Evolutionary conservation across 78 protist species (phyloP), one percentile per base, ranked within the genome.

Genomic region (Polysphondylium violaceum): DNA sequence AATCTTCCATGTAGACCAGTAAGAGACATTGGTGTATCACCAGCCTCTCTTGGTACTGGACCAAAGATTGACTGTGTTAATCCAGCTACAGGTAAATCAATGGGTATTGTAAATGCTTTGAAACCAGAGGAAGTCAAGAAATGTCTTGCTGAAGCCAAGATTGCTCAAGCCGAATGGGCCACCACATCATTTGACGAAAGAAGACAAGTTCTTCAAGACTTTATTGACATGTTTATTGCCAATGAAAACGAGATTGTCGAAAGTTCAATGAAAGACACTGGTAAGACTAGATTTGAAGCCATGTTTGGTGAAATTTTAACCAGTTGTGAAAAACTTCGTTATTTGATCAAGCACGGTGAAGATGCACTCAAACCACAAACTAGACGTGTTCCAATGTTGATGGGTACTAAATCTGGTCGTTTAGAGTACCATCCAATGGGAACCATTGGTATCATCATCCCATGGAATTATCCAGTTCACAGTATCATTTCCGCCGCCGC

Each of bases 381-480:
- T 3, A 68, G 96, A 65, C 50, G 40, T 40, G 87, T 74, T 25
- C 93, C 90, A 74, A 79, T 77, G 90, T 33, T 94, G 43, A 90
- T 87, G 93, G 74, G 74, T 33, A 86, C 79, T 51, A 86, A 92
- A 43, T 35, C 60, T 5, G 97, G 94, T 11, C 76, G 92, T n/a
- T 51, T 91, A 2, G 94, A 86, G 43, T 81, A 79, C 19, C 88
- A 65, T 71, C 81, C 87, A 58, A 2, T 83, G 11, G 91, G 95
- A 38, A 94, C 77, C 35, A 60, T 91, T 50, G 95, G 89, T 61
- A 83, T 85, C 31, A 92, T 95, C 56, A 71, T 77, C 40, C 88
- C 95, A 56, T 91, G 88, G 88, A 95, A 95, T 61, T 95, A 92
- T 41, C 97, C 97, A 63, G 56, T 91, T 40, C 97, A 95, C 71